Conservation (phyloP, 164 flowering plant species). For the Echeveria elegans region DNA sequence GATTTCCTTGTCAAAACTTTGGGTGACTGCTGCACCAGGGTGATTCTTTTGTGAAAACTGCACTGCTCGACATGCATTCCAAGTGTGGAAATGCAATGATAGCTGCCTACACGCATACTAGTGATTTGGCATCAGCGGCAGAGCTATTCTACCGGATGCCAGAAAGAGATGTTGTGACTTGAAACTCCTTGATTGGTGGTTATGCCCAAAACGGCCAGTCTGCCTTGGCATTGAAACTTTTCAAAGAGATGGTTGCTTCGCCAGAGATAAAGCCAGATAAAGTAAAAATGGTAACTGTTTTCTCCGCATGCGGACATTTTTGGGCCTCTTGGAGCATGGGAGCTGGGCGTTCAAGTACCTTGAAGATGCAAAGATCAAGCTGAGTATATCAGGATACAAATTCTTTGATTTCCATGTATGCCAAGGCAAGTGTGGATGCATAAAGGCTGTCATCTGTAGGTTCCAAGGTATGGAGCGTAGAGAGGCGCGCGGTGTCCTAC, state of each 20-base stretch:
- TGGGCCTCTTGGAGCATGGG: constrained; percentile 52
- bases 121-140: constrained; percentile 42
- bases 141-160: constrained; percentile 60
- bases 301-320: constrained; percentile 81
- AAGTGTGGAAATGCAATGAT: constrained; percentile 64
- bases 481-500: constrained; percentile 57
- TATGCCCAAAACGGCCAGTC: constrained; percentile 76
- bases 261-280: constrained; percentile 42
- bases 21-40: constrained; percentile 17
- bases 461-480: constrained; percentile 41
- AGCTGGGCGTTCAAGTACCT: constrained; percentile 33
- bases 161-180: constrained; percentile 42
- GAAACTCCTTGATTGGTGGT: constrained; percentile 78
- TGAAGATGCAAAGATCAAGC: constrained; percentile 23
- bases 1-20: constrained; percentile 39
- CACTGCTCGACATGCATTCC: constrained; percentile 44
- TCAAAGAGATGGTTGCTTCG: constrained; percentile 38
- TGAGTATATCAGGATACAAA: constrained; percentile 45
- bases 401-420: constrained; percentile 64
- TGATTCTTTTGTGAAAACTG: constrained; percentile 42
- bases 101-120: constrained; percentile 48
- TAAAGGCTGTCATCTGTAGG: constrained; percentile 38
- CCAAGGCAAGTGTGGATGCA: constrained; percentile 71
- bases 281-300: constrained; percentile 56
- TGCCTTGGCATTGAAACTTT: constrained; percentile 42